Evolutionary conservation across 768 basidiomycete species (phyloP).

Genomic region (Tricholoma sp.): DNA sequence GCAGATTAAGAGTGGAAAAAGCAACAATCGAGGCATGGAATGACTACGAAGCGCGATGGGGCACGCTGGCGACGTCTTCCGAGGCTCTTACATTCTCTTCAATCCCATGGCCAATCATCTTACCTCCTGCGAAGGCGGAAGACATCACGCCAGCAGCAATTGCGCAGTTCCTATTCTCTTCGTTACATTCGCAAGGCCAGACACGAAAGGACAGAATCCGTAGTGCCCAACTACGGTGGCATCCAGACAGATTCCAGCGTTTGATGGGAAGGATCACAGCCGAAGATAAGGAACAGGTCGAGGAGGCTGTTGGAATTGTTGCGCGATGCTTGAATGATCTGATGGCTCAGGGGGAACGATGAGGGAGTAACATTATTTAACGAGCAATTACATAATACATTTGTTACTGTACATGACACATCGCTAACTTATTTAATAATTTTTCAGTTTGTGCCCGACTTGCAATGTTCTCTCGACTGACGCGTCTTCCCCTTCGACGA

Average conservation of each 20-base stretch:
- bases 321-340: slow-evolving; percentile 65
- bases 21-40: slow-evolving; percentile 52
- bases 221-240: slow-evolving; percentile 68
- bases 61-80: slow-evolving; percentile 38
- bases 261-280: slow-evolving; percentile 47
- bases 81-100: slow-evolving; percentile 50
- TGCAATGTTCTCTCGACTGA: slow-evolving; percentile 49
- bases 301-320: slow-evolving; percentile 61
- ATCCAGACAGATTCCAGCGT: slow-evolving; percentile 72
- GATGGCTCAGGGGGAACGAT: slow-evolving; percentile 34
- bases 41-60: slow-evolving; percentile 63
- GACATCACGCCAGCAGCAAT: slow-evolving; percentile 56
- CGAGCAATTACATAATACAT: too few species aligned
- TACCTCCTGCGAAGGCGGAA: slow-evolving; percentile 34
- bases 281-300: slow-evolving; percentile 47
- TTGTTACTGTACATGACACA: too few species aligned
- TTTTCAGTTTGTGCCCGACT: neutral
- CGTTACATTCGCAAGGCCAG: slow-evolving; percentile 53
- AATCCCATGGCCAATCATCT: slow-evolving; percentile 68
- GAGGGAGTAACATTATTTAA: too few species aligned
- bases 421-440: too few species aligned
- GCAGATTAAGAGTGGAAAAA: slow-evolving; percentile 38
- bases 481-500: slow-evolving; percentile 49
- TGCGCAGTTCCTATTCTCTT: slow-evolving; percentile 55
- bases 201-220: slow-evolving; percentile 63